Percentiles rank a stretch among this genome's conserved stretches.
phyloP scores from a whole-genome alignment of 768 basidiomycete genomes.

The Panellus pusillus region DNA sequence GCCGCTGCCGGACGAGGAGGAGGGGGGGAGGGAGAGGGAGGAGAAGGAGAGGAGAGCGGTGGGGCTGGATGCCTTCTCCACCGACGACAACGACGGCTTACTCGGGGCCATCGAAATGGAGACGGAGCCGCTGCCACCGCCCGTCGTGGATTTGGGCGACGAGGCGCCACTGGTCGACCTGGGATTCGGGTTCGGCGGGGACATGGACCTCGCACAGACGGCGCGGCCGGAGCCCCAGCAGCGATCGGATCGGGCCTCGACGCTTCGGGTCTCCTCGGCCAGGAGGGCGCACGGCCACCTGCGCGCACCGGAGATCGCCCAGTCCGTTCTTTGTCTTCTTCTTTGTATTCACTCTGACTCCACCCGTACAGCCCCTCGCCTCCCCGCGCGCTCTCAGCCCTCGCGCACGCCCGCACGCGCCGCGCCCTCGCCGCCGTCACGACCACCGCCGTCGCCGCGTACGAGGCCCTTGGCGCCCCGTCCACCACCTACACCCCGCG shows the following conservation, averaged over 20 bases:
- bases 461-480: background rate
- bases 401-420: constrained; percentile 13
- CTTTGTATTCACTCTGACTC: background rate
- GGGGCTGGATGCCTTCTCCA: too few species aligned
- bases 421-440: constrained; percentile 11
- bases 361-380: background rate
- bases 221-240: background rate
- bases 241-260: too few species aligned
- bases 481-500: too few species aligned
- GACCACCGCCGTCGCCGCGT: constrained; percentile 3
- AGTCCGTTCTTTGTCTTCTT: background rate
- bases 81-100: too few species aligned
- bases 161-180: too few species aligned
- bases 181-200: too few species aligned
- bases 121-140: background rate
- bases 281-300: background rate
- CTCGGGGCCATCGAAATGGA: background rate
- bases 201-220: background rate
- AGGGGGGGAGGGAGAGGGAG: background rate
- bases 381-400: constrained; percentile 15
- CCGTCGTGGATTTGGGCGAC: too few species aligned
- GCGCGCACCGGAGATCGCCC: constrained; percentile 7
- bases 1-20: constrained; percentile 14
- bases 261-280: background rate
- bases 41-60: background rate